A percentile compares a stretch with the other conserved stretches of the same genome.
Evolutionary conservation across 2,329 filamentous ascomycete genomes (phyloP).

Genomic region (Blastomyces gilchristii): DNA sequence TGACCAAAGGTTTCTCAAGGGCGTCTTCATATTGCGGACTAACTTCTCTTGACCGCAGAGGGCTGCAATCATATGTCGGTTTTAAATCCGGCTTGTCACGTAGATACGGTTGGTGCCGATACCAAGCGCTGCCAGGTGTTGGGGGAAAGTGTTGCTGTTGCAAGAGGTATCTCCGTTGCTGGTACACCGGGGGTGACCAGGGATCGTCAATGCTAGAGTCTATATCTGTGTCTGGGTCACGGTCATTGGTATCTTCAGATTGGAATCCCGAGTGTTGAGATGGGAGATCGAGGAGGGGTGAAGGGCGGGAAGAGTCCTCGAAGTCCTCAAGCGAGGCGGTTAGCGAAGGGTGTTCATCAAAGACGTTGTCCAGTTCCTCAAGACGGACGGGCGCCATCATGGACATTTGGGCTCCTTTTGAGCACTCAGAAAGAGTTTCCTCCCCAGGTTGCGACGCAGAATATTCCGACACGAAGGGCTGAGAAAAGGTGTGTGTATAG

Average conservation of each 20-base stretch:
- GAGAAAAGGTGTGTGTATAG: neutral
- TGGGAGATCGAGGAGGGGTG: conserved; percentile 45
- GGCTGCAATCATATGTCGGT: conserved; percentile 35
- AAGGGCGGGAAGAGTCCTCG: conserved; percentile 40
- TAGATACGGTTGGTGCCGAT: conserved; percentile 41
- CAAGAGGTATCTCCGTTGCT: conserved; percentile 27
- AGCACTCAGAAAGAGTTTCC: neutral
- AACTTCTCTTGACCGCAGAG: conserved; percentile 45
- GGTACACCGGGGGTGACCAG: conserved; percentile 58
- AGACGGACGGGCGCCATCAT: conserved; percentile 14
- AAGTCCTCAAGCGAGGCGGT: conserved; percentile 53
- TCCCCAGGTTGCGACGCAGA: neutral
- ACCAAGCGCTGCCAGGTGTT: conserved; percentile 47
- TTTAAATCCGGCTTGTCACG: conserved; percentile 32
- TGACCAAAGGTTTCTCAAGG: conserved; percentile 32
- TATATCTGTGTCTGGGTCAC: conserved; percentile 31
- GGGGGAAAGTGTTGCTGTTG: conserved; percentile 19
- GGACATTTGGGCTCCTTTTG: neutral
- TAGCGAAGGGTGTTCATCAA: conserved; percentile 50
- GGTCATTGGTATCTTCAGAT: conserved; percentile 41
- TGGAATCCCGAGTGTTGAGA: conserved; percentile 56
- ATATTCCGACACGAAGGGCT: neutral
- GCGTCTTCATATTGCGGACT: conserved; percentile 53
- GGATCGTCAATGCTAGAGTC: conserved; percentile 40
- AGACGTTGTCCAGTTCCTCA: conserved; percentile 40